Evolutionary conservation across 2,329 filamentous ascomycete species (phyloP), one percentile per base, ranked within the genome.

Genomic region (Mollisia scopiformis): DNA sequence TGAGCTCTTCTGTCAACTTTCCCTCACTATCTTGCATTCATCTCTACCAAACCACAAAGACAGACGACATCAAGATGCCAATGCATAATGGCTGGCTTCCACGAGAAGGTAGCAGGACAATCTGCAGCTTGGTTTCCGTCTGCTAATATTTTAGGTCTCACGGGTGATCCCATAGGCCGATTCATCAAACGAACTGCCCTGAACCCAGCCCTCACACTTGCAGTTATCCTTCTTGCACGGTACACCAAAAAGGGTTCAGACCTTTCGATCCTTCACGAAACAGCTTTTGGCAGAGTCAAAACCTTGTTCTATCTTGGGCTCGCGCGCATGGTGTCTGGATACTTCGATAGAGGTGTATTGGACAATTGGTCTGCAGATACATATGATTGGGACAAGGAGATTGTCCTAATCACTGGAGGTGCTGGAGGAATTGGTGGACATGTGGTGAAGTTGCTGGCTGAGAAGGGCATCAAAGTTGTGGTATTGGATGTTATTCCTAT

Each of bases 391-490:
- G 76, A 79, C 23, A 82, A 81, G 55, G 90, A 93, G 76, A 81
- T 93, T 54, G 87, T 91, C 2, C 78, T 93, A 46, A 81, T 93
- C 21, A 93, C 91, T 0, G 90, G 91, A 7, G 91, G 91, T 7
- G 86, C 88, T 43, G 85, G 85, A 58, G 91, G 91, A 0, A 92
- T 94, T 69, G 91, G 91, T 14, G 84, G 82, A 21, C 77, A 82
- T 37, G 81, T 92, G 2, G 89, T 89, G 14, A 80, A 82, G 65
- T 73, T 88, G 56, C 78, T 95, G n/a, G 87, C 85, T 0, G 84
- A 87, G 72, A 78, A 77, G 62, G 84, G 84, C 1, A 79, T 90
- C 66, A 89, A 84, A 65, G 88, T 93, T 33, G 88, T 88, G 0
- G 87, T 93, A 2, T 73, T 93, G 35, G 91, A 94, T 75, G 81